phyloP scores from a whole-genome alignment of 1,284 basidiomycete species.

The Sporisorium exsertum region DNA sequence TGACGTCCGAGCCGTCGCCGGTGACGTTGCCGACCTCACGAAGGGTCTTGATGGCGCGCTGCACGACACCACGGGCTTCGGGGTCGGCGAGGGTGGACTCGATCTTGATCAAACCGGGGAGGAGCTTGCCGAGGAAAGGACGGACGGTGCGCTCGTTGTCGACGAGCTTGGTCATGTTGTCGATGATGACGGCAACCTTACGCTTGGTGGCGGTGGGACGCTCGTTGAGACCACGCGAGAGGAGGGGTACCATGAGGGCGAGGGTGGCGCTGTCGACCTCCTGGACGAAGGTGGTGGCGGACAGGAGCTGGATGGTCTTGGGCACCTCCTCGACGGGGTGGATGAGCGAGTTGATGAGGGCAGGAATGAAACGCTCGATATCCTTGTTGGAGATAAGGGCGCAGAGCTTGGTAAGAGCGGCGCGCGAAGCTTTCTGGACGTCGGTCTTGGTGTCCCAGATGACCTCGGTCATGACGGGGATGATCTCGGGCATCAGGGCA shows the following conservation, averaged over 20 bases:
- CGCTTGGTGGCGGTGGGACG: constrained; percentile 69
- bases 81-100: constrained; percentile 68
- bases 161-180: constrained; percentile 70
- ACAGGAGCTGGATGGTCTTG: constrained; percentile 93
- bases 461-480: constrained; percentile 92
- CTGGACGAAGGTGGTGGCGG: constrained; percentile 99
- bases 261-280: constrained; percentile 99
- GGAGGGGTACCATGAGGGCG: constrained; percentile 97
- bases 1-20: constrained; percentile 67
- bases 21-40: constrained; percentile 66
- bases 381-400: constrained; percentile 93
- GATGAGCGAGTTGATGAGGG: constrained; percentile 95
- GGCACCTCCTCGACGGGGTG: constrained; percentile 99
- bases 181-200: constrained; percentile 69
- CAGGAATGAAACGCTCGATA: constrained; percentile 83
- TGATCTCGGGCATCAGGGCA: constrained; percentile 92
- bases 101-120: constrained; percentile 69
- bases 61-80: constrained; percentile 67
- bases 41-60: constrained; percentile 68
- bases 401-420: constrained; percentile 83
- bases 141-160: constrained; percentile 70
- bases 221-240: constrained; percentile 86
- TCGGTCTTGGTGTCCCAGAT: constrained; percentile 99
- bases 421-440: constrained; percentile 98
- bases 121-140: constrained; percentile 69